A percentile compares a stretch with the other conserved stretches of the same genome.
Conservation (phyloP, 805 yeast species). For the Schwanniomyces occidentalis region DNA sequence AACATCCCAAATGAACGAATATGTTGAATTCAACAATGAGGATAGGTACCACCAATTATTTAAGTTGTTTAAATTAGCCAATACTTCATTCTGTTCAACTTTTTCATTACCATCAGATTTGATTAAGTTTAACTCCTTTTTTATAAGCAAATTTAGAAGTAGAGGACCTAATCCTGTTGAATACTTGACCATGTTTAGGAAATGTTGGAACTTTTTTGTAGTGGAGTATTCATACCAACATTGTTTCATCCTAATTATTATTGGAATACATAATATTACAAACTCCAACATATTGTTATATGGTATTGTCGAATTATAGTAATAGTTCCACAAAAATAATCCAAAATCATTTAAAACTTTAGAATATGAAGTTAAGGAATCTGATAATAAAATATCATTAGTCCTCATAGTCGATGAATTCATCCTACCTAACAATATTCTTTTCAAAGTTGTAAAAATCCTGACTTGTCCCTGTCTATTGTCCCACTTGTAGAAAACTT, state of each 20-base stretch:
- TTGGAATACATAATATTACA: conserved; percentile 52
- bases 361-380: conserved; percentile 79
- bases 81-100: conserved; percentile 11
- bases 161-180: conserved; percentile 51
- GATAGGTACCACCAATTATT: conserved; percentile 45
- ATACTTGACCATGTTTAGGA: conserved; percentile 77
- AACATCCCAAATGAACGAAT: conserved; percentile 87
- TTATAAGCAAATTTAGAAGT: conserved; percentile 26
- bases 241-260: conserved; percentile 75
- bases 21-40: conserved; percentile 64
- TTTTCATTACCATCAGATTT: conserved; percentile 10
- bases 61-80: conserved; percentile 18
- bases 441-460: conserved; percentile 47
- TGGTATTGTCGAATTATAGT: conserved; percentile 32
- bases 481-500: conserved; percentile 19
- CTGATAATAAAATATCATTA: conserved; percentile 81
- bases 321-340: conserved; percentile 49
- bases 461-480: conserved; percentile 38
- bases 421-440: conserved; percentile 61
- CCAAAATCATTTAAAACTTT: conserved; percentile 73
- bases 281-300: conserved; percentile 33
- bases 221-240: conserved; percentile 68
- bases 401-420: conserved; percentile 58
- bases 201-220: conserved; percentile 53
- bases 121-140: conserved; percentile 8